Base-by-base conservation (phyloP, 2,329 filamentous ascomycete genomes). In the Escovopsis sp. region DNA sequence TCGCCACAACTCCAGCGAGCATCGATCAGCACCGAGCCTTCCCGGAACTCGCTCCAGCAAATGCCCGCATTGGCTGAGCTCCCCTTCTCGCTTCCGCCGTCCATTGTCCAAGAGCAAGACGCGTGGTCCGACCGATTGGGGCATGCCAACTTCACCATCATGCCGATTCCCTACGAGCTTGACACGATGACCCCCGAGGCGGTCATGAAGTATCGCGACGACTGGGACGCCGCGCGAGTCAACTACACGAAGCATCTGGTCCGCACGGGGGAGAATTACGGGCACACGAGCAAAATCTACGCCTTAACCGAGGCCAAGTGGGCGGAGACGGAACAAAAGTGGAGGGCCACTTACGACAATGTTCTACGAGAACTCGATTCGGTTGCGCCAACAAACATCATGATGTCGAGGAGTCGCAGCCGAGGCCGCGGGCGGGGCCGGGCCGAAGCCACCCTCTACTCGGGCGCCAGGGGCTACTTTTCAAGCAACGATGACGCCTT, bases 201-300 rank as follows among this genome's bases (percentile, higher is more conserved):
- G 1, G 60, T 76, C 24, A 72, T 72, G 30, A 72, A 77, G 53
- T 69, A 94, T 39, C 77, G 82, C 40, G 69, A 74, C 7, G 82
- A 93, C 53, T 94, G 88, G 87, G 81, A 89, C 51, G 64, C 75
- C 30, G 89, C 89, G 25, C 76, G 86, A 39, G 74, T 76, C 58
- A 91, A 94, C 57, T 95, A 88, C 63, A 84, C 84, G 50, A 89
- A 88, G 59, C 88, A 94, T 54, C 74, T 93, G 15, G 82, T 85
- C 10, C 82, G 86, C 44, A 91, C 84, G 0, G 82, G 84, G 43
- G 88, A 94, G 60, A 86, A 95, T 61, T 94, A 94, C 51, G 87
- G 88, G 13, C 71, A 80, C 30, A 94, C 86, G 0, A 94, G 87
- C 41, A 91, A 86, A 58, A 91, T 84, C 43, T 94, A 88, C 62